Evolutionary conservation across 345 rosid genomes (phyloP).

Genomic region (Populus pruinosa): DNA sequence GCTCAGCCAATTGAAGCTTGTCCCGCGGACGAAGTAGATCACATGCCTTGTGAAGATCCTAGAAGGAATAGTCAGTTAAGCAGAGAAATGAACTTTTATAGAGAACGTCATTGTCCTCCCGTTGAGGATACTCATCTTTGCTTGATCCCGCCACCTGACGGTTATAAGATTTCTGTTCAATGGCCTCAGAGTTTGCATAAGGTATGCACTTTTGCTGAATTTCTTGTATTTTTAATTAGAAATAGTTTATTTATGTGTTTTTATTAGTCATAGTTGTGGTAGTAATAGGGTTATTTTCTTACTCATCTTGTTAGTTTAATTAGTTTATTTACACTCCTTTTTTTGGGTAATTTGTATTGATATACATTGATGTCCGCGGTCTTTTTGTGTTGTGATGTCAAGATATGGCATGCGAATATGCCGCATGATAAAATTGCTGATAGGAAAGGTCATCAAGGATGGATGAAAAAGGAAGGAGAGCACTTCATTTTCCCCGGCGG

Average conservation of each 20-base stretch:
- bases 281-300: no score
- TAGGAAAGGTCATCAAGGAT: constrained; percentile 98
- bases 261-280: no score
- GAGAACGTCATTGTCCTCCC: constrained; percentile 88
- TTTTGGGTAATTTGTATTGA: background rate
- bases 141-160: constrained; percentile 82
- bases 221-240: background rate
- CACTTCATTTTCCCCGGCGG: constrained; percentile 95
- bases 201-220: constrained; percentile 33
- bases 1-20: constrained; percentile 73
- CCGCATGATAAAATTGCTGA: constrained; percentile 94
- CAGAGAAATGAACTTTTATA: constrained; percentile 81
- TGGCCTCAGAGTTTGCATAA: constrained; percentile 94
- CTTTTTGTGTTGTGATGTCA: constrained; percentile 8
- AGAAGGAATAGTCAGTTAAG: constrained; percentile 85
- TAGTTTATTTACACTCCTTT: no score
- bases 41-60: constrained; percentile 99
- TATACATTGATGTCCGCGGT: background rate
- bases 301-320: no score
- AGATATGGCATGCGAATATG: constrained; percentile 99
- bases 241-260: no score
- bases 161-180: constrained; percentile 68
- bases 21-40: constrained; percentile 64
- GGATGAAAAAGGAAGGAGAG: constrained; percentile 91
- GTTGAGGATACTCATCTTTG: constrained; percentile 80